phyloP scores from a whole-genome alignment of 2,329 filamentous ascomycete species.

The Cordyceps cicadae region DNA sequence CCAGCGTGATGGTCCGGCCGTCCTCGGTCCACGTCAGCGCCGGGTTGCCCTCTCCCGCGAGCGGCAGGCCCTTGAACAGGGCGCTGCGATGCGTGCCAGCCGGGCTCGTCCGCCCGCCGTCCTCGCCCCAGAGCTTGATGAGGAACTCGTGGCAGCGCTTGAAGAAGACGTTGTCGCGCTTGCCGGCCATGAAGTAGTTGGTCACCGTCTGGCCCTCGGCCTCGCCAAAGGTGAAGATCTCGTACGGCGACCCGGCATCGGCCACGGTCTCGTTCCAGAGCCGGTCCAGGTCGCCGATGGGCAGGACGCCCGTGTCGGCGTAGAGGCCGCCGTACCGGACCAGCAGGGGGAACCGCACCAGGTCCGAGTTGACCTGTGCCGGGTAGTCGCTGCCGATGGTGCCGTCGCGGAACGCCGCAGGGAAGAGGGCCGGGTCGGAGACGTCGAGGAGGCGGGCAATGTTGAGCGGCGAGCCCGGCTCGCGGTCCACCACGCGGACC shows the following conservation, averaged over 20 bases:
- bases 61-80: slow-evolving; percentile 36
- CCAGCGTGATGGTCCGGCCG: slow-evolving; percentile 24
- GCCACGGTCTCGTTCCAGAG: slow-evolving; percentile 44
- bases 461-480: slow-evolving; percentile 36
- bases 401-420: slow-evolving; percentile 40
- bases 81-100: slow-evolving; percentile 41
- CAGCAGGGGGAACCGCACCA: slow-evolving; percentile 49
- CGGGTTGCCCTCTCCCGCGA: slow-evolving; percentile 22
- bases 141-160: slow-evolving; percentile 38
- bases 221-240: slow-evolving; percentile 36
- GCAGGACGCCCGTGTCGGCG: slow-evolving; percentile 47
- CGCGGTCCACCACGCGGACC: slow-evolving; percentile 41
- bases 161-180: slow-evolving; percentile 38
- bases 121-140: slow-evolving; percentile 40
- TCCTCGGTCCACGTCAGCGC: slow-evolving; percentile 16
- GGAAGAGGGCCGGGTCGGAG: slow-evolving; percentile 34
- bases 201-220: slow-evolving; percentile 29
- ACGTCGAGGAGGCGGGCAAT: slow-evolving; percentile 41
- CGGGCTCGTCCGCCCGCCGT: slow-evolving; percentile 37
- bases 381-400: slow-evolving; percentile 41
- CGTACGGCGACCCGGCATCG: slow-evolving; percentile 35
- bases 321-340: slow-evolving; percentile 50
- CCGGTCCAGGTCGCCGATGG: slow-evolving; percentile 47
- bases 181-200: slow-evolving; percentile 40
- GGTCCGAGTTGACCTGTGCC: slow-evolving; percentile 47